Percentiles rank a stretch among this genome's conserved stretches.
Evolutionary conservation across 257 asterid species (phyloP).

Genomic region (Solanum okadae): DNA sequence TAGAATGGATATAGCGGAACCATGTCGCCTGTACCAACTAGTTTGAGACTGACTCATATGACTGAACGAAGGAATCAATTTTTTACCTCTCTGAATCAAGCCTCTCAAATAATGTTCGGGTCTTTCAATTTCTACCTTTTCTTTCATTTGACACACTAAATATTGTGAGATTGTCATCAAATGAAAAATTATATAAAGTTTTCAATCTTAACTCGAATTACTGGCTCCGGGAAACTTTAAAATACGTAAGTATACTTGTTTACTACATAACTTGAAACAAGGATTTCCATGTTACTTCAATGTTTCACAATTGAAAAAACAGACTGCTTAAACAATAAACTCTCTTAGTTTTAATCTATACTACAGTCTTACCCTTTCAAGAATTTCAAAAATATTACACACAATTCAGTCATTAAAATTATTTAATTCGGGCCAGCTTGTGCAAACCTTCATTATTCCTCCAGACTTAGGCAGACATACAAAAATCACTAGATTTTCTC

Average conservation of each 20-base stretch:
- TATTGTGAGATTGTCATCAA: not conserved
- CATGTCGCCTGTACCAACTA: not conserved
- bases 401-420: not conserved
- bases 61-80: not conserved
- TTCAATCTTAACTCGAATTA: not conserved
- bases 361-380: not conserved
- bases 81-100: not conserved
- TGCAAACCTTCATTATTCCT: not conserved
- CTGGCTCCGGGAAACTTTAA: not conserved
- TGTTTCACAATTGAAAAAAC: not conserved
- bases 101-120: not conserved
- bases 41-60: not conserved
- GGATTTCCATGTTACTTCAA: not conserved
- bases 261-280: not conserved
- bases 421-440: not conserved
- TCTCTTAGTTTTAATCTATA: not conserved
- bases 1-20: not conserved
- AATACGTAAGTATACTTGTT: not conserved
- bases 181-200: not conserved
- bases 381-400: not conserved
- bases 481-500: not conserved
- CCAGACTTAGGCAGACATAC: not conserved
- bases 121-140: not conserved
- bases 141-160: not conserved
- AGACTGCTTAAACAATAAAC: not conserved